These are phyloP conservation scores for Parietaria judaica DNA, from an alignment of 306 rosid species.

Conservation along the genomic window DNA sequence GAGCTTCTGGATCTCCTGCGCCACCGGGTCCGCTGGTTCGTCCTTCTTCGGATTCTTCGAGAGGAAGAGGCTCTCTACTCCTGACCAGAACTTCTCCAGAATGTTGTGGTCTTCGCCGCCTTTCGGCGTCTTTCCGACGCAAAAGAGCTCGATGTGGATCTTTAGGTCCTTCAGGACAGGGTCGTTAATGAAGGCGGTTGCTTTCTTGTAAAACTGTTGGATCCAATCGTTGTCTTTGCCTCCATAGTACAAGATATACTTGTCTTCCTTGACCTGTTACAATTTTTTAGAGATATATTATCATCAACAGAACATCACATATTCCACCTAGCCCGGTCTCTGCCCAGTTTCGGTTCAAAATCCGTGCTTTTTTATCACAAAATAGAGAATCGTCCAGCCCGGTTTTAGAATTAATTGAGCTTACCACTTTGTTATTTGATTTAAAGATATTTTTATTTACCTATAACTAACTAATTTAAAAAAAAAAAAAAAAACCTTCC, in stretches of 20 bases:
- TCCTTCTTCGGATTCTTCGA: constrained; percentile 11
- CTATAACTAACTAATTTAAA: too few species aligned
- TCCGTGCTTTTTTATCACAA: too few species aligned
- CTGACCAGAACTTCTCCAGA: constrained; percentile 26
- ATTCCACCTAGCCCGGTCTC: too few species aligned
- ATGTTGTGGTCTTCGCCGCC: background rate
- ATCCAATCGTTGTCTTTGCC: constrained; percentile 40
- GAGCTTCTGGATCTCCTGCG: constrained; percentile 35
- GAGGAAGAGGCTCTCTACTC: constrained; percentile 26
- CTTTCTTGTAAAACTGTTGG: constrained; percentile 36
- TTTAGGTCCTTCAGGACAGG: constrained; percentile 24
- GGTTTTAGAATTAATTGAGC: too few species aligned
- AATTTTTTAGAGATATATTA: background rate
- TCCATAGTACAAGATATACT: constrained; percentile 47
- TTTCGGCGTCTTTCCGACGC: background rate
- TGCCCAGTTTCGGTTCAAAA: too few species aligned
- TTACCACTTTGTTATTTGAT: too few species aligned
- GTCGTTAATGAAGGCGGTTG: constrained; percentile 26
- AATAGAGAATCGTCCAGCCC: too few species aligned
- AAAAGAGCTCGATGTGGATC: constrained; percentile 21
- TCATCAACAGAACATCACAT: background rate
- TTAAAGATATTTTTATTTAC: too few species aligned
- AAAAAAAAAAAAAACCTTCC: too few species aligned
- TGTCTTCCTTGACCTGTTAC: constrained; percentile 35
- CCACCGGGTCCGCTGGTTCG: background rate